Conservation (phyloP, 2,329 filamentous ascomycete species). For the Trichoderma semiorbis region DNA sequence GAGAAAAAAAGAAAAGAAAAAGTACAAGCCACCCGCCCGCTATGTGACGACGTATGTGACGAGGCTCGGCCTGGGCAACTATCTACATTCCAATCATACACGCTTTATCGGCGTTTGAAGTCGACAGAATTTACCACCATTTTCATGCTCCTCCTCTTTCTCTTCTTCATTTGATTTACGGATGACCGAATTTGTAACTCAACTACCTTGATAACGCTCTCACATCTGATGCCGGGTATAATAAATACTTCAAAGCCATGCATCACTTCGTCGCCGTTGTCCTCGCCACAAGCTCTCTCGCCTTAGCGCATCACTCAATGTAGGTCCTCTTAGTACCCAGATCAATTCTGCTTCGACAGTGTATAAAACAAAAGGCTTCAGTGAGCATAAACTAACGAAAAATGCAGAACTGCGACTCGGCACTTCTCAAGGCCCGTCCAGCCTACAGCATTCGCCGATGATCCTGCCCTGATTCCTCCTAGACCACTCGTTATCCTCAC, state of each 20-base stretch:
- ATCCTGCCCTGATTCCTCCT: not conserved
- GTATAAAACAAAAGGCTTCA: not conserved
- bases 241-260: not conserved
- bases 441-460: not conserved
- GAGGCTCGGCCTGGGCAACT: not conserved
- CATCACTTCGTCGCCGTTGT: not conserved
- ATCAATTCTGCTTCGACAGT: not conserved
- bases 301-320: not conserved
- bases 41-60: conserved; percentile 6
- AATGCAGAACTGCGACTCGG: not conserved
- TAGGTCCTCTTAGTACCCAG: not conserved
- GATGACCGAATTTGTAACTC: not conserved
- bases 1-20: not conserved
- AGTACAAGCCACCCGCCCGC: not conserved
- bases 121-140: not conserved
- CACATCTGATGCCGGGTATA: not conserved
- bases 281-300: not conserved
- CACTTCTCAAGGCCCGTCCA: conserved; percentile 19
- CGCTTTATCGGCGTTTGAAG: not conserved
- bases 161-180: not conserved
- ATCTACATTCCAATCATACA: not conserved
- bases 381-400: not conserved
- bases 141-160: not conserved
- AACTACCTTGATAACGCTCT: not conserved
- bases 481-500: conserved; percentile 9